Conservation (phyloP, 2,329 filamentous ascomycete genomes). For the Capronia americana region DNA sequence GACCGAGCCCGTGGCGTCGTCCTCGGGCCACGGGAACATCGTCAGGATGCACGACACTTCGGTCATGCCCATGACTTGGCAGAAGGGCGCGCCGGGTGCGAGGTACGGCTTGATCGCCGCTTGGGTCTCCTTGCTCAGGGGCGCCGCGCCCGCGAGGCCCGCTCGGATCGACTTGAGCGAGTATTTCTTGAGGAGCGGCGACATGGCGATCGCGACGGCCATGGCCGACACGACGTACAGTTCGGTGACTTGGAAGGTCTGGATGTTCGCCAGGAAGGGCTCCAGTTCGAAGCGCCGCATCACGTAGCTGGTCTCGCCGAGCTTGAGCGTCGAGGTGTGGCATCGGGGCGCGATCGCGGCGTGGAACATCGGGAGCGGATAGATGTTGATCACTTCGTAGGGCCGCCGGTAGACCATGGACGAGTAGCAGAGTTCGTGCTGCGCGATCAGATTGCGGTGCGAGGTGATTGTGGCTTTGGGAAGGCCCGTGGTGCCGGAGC, state of each 20-base stretch:
- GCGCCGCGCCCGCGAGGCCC: constrained; percentile 54
- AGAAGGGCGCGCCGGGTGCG: constrained; percentile 49
- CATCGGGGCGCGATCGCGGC: constrained; percentile 27
- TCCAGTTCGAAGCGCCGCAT: constrained; percentile 51
- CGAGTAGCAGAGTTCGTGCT: constrained; percentile 47
- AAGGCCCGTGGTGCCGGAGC: constrained; percentile 65
- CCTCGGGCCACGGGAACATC: constrained; percentile 45
- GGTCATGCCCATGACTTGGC: constrained; percentile 62
- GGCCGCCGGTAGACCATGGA: constrained; percentile 1
- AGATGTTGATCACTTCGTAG: constrained; percentile 8
- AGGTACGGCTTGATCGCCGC: constrained; percentile 51
- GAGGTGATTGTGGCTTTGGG: constrained; percentile 66
- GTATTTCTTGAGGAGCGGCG: constrained; percentile 33
- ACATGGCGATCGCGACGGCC: constrained; percentile 45
- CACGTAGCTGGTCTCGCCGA: constrained; percentile 55
- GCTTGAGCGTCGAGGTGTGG: constrained; percentile 43
- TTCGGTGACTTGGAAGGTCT: constrained; percentile 32
- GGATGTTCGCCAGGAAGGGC: constrained; percentile 22
- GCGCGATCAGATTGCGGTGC: constrained; percentile 57
- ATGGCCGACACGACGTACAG: constrained; percentile 52
- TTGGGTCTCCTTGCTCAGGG: constrained; percentile 53
- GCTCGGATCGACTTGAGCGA: constrained; percentile 41
- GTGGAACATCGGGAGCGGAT: constrained; percentile 24
- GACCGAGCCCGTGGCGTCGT: constrained; percentile 56
- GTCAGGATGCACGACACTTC: constrained; percentile 50